Conservation (phyloP, 164 flowering plant species). For the Annona squamosa region DNA sequence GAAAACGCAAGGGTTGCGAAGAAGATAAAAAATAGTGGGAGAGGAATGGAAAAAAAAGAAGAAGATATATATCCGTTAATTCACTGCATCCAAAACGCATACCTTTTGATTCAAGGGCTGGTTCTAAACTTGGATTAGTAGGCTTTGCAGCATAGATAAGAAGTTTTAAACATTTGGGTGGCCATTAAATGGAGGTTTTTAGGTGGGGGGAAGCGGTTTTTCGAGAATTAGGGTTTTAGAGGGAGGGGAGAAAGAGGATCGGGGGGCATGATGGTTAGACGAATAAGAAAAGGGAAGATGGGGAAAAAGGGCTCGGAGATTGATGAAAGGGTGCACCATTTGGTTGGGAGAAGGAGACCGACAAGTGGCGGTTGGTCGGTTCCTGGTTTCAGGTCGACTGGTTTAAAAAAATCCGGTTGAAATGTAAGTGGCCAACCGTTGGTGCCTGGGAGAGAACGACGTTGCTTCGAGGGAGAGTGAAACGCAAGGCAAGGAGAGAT, state of each 20-base stretch:
- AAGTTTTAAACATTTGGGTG: neutral
- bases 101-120: neutral
- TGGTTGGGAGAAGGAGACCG: slow-evolving; percentile 14
- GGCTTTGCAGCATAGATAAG: neutral
- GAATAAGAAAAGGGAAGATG: slow-evolving; percentile 17
- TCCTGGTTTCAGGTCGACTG: slow-evolving; percentile 1
- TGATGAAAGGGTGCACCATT: slow-evolving; percentile 9
- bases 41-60: neutral
- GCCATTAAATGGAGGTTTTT: neutral
- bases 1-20: neutral
- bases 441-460: slow-evolving; percentile 36
- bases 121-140: neutral
- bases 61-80: neutral
- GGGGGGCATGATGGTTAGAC: slow-evolving; percentile 9
- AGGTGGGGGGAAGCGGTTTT: neutral
- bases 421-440: slow-evolving; percentile 35
- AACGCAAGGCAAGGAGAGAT: slow-evolving; percentile 7
- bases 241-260: neutral
- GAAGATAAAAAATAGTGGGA: neutral
- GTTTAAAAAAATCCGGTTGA: slow-evolving; percentile 9
- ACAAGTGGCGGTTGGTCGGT: slow-evolving; percentile 30
- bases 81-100: neutral
- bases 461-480: slow-evolving; percentile 23
- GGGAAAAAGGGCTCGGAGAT: slow-evolving; percentile 12
- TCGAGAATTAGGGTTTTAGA: neutral